phyloP scores from a whole-genome alignment of 495 filamentous ascomycete genomes.

The Penicillium ochrochloron region DNA sequence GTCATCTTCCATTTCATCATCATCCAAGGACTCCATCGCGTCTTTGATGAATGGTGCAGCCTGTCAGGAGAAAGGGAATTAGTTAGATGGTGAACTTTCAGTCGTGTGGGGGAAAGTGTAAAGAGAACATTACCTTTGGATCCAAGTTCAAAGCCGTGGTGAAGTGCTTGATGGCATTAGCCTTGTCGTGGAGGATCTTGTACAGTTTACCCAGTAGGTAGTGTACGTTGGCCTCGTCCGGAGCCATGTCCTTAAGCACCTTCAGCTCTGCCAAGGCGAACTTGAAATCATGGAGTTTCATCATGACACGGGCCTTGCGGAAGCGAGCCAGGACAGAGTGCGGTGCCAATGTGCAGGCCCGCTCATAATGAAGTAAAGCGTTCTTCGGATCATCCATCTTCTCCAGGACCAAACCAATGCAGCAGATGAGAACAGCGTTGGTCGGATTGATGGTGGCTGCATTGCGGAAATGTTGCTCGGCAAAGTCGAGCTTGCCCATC shows the following conservation, averaged over 20 bases:
- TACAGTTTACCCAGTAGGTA: slow-evolving; percentile 88
- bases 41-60: slow-evolving; percentile 90
- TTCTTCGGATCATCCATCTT: slow-evolving; percentile 78
- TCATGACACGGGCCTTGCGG: slow-evolving; percentile 86
- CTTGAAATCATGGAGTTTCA: slow-evolving; percentile 72
- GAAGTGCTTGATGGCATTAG: slow-evolving; percentile 84
- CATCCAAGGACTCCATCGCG: slow-evolving; percentile 86
- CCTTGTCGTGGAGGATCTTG: slow-evolving; percentile 78
- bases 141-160: slow-evolving; percentile 94
- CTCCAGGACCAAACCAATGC: slow-evolving; percentile 86
- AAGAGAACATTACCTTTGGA: slow-evolving; percentile 72
- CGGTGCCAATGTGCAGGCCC: slow-evolving; percentile 81
- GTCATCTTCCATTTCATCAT: slow-evolving; percentile 80
- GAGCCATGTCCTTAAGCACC: slow-evolving; percentile 84
- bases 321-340: slow-evolving; percentile 79
- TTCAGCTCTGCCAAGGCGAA: slow-evolving; percentile 78
- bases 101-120: slow-evolving; percentile 1
- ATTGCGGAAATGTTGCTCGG: slow-evolving; percentile 86
- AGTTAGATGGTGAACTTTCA: slow-evolving; percentile 23
- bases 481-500: slow-evolving; percentile 88
- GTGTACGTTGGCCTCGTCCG: slow-evolving; percentile 94
- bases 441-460: slow-evolving; percentile 87
- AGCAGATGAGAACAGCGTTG: slow-evolving; percentile 87
- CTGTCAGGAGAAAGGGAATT: slow-evolving; percentile 48
- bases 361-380: slow-evolving; percentile 78